phyloP scores from a whole-genome alignment of 179 eudicot species.

The Beta lomatogona region DNA sequence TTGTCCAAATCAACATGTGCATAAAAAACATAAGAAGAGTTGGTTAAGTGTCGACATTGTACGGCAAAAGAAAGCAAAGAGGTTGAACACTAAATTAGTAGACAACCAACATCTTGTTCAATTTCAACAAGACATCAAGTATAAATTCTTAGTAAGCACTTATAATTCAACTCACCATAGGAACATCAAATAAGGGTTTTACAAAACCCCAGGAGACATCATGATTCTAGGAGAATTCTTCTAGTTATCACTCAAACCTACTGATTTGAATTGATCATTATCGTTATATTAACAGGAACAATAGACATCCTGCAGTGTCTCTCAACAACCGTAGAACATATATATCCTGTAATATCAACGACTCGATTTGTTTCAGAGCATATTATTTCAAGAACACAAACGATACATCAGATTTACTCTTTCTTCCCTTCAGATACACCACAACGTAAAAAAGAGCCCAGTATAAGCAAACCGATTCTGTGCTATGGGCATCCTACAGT shows the following conservation, averaged over 20 bases:
- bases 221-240: too few species aligned
- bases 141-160: not conserved
- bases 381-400: not conserved
- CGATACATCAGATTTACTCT: too few species aligned
- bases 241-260: too few species aligned
- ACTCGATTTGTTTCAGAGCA: not conserved
- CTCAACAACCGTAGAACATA: not conserved
- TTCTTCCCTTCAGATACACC: too few species aligned
- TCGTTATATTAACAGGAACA: not conserved
- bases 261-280: too few species aligned
- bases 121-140: not conserved
- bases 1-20: too few species aligned
- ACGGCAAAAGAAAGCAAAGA: not conserved
- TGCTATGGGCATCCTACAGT: too few species aligned
- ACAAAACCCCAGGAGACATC: too few species aligned
- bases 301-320: not conserved
- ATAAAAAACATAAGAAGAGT: too few species aligned
- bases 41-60: not conserved
- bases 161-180: constrained; percentile 59
- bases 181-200: constrained; percentile 70
- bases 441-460: too few species aligned
- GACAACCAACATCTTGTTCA: not conserved
- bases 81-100: not conserved
- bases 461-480: too few species aligned
- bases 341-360: not conserved